Evolutionary conservation across 2,329 filamentous ascomycete species (phyloP).

Genomic region (Podosphaera fusca): DNA sequence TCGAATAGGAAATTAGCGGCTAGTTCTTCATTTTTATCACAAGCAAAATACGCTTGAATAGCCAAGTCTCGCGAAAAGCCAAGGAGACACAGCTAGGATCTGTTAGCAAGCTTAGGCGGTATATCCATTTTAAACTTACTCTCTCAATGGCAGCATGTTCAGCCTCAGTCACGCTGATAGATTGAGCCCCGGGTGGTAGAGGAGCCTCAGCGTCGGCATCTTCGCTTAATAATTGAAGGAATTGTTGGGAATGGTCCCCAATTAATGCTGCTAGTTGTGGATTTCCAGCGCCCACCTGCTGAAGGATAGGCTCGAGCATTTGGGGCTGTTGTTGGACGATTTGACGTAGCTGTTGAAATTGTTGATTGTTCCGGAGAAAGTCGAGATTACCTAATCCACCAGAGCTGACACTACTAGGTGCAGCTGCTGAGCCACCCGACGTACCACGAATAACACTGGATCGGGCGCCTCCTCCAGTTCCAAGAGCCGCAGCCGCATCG

Average conservation of each 20-base stretch:
- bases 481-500: constrained; percentile 58
- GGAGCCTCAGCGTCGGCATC: constrained; percentile 65
- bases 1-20: constrained; percentile 97
- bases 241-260: constrained; percentile 75
- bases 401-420: constrained; percentile 18
- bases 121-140: constrained; percentile 27
- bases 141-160: constrained; percentile 93
- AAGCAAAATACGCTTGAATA: constrained; percentile 96
- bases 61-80: constrained; percentile 84
- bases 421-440: constrained; percentile 15
- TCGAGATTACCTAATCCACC: constrained; percentile 57
- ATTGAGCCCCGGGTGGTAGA: constrained; percentile 68
- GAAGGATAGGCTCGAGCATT: constrained; percentile 95
- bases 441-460: constrained; percentile 24
- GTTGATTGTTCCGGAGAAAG: constrained; percentile 81
- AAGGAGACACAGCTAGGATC: constrained; percentile 55
- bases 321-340: constrained; percentile 93
- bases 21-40: constrained; percentile 97
- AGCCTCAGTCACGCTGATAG: constrained; percentile 82
- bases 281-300: constrained; percentile 87
- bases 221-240: constrained; percentile 73
- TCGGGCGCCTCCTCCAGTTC: constrained; percentile 13
- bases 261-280: constrained; percentile 86
- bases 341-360: constrained; percentile 94
- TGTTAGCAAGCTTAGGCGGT: constrained; percentile 3